These are phyloP conservation scores for Elsinoe australis DNA, from an alignment of 2,329 filamentous ascomycete species.

Conservation along the genomic window DNA sequence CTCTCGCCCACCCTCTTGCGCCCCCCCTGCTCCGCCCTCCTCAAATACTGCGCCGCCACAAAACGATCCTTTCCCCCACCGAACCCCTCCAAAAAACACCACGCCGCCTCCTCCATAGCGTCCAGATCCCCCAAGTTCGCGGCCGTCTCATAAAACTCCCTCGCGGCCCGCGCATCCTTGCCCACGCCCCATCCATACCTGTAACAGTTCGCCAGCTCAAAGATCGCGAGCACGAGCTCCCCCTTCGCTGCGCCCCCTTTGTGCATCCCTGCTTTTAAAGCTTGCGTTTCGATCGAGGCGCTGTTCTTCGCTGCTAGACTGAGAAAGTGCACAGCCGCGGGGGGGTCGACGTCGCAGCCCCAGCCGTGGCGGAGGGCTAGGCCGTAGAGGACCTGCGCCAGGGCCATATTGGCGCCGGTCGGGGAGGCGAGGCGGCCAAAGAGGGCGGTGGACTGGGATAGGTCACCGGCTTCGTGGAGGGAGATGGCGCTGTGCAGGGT, in stretches of 20 bases:
- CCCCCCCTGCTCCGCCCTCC: constrained; percentile 79
- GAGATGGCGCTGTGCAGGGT: constrained; percentile 94
- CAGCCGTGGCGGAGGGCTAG: constrained; percentile 90
- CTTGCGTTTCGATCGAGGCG: constrained; percentile 75
- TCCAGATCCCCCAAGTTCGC: constrained; percentile 94
- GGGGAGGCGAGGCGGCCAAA: constrained; percentile 81
- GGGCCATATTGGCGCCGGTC: constrained; percentile 76
- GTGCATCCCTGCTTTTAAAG: constrained; percentile 77
- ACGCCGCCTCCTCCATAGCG: constrained; percentile 93
- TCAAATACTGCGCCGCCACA: constrained; percentile 80
- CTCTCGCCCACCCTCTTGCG: constrained; percentile 88
- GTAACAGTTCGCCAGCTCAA: constrained; percentile 88
- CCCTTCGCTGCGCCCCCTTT: constrained; percentile 93
- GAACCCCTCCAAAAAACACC: constrained; percentile 96
- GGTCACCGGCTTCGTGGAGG: constrained; percentile 76
- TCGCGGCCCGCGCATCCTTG: constrained; percentile 76
- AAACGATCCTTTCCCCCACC: constrained; percentile 97
- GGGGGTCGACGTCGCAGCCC: constrained; percentile 69
- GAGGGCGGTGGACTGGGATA: constrained; percentile 71
- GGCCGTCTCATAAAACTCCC: constrained; percentile 92
- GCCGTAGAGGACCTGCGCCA: constrained; percentile 93
- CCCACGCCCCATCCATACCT: constrained; percentile 88
- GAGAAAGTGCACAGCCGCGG: constrained; percentile 72
- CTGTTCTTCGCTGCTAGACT: constrained; percentile 85
- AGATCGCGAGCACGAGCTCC: constrained; percentile 91